Conservation (phyloP, 495 filamentous ascomycete genomes). For the Tuber magnatum region DNA sequence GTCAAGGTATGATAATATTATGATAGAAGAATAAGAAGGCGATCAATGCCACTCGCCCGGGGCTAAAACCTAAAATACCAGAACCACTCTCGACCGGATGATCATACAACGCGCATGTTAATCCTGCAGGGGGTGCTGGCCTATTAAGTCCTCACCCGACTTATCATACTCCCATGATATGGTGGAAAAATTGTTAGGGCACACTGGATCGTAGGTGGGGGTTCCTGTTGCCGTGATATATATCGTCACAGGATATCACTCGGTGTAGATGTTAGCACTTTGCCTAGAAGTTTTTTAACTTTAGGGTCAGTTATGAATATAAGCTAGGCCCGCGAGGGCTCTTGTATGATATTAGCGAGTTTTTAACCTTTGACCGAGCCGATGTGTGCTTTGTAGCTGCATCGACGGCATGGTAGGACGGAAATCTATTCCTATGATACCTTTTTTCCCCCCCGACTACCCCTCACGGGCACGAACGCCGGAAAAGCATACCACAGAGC, state of each 20-base stretch:
- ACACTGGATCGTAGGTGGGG: not conserved
- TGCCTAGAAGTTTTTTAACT: no score
- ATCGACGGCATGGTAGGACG: no score
- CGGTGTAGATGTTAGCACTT: not conserved
- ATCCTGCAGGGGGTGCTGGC: not conserved
- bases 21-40: not conserved
- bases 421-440: no score
- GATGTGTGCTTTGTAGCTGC: no score
- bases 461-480: no score
- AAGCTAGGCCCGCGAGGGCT: no score
- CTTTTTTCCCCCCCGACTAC: no score
- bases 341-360: no score
- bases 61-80: not conserved
- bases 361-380: no score
- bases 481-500: no score
- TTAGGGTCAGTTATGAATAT: no score
- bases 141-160: not conserved
- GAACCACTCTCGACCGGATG: not conserved
- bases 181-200: not conserved
- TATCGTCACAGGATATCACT: not conserved
- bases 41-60: not conserved
- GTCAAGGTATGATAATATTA: not conserved
- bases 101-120: not conserved
- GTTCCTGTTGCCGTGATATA: not conserved
- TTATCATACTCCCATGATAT: not conserved